phyloP scores from a whole-genome alignment of 129 eudicot genomes.

The Chrysanthemum lavandulifolium region DNA sequence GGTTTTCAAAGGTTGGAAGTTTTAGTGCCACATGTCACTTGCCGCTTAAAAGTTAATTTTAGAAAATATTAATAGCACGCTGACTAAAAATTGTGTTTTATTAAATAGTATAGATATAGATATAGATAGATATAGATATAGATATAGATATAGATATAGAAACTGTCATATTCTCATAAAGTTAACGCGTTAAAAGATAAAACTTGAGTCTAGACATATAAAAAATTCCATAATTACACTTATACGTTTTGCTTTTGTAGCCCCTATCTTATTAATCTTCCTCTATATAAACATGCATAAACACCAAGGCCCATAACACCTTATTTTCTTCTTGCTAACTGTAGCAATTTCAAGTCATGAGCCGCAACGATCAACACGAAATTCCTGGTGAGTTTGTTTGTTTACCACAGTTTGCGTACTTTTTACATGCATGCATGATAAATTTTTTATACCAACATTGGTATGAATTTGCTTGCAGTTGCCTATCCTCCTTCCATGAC shows the following conservation, averaged over 20 bases:
- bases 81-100: no score
- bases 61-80: no score
- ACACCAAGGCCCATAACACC: no score
- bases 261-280: neutral
- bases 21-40: no score
- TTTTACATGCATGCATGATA: neutral
- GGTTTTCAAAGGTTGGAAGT: no score
- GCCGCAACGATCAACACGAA: conserved; percentile 26
- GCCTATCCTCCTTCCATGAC: conserved; percentile 34
- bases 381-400: conserved; percentile 29
- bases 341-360: conserved; percentile 26
- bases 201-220: conserved; percentile 11
- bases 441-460: neutral
- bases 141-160: no score
- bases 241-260: neutral
- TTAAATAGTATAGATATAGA: no score
- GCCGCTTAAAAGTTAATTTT: no score
- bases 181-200: neutral
- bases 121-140: no score
- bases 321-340: no score
- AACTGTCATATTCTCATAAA: conserved; percentile 7
- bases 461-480: conserved; percentile 29
- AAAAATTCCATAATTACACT: conserved; percentile 17
- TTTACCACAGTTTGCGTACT: neutral
- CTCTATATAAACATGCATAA: no score